Conservation (phyloP, 2,329 filamentous ascomycete genomes). For the Epichloe elymi region DNA sequence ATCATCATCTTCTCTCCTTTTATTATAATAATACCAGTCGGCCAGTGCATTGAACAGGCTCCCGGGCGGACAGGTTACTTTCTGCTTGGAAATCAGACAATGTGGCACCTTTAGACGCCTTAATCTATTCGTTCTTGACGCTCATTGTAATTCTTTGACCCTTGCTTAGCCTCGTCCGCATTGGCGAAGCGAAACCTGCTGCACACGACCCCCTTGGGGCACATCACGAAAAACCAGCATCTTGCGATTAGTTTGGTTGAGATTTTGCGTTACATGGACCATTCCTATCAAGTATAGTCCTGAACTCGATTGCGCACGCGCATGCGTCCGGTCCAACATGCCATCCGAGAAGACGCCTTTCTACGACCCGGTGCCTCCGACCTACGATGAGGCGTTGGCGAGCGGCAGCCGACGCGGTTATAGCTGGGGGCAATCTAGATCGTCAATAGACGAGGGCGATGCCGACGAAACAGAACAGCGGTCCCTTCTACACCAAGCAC, state of each 20-base stretch:
- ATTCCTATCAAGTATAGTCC: not conserved
- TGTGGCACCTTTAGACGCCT: not conserved
- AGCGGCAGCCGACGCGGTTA: slow-evolving; percentile 20
- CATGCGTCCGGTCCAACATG: slow-evolving; percentile 11
- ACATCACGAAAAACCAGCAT: not conserved
- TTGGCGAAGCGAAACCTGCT: not conserved
- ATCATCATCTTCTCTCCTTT: not conserved
- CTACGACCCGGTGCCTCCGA: slow-evolving; percentile 30
- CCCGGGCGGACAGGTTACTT: not conserved
- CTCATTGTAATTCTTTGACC: not conserved
- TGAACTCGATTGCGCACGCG: not conserved
- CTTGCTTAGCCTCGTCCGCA: not conserved
- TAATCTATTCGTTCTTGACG: not conserved
- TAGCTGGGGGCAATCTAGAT: slow-evolving; percentile 18
- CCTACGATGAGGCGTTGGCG: slow-evolving; percentile 29
- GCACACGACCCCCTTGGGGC: not conserved
- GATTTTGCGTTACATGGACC: not conserved
- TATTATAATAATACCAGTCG: not conserved
- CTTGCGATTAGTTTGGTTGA: not conserved
- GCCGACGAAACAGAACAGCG: slow-evolving; percentile 64
- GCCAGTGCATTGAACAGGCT: not conserved
- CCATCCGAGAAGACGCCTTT: slow-evolving; percentile 28
- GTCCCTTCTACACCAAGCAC: slow-evolving; percentile 51
- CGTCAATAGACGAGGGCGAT: slow-evolving; percentile 39
- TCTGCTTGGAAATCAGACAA: not conserved